Evolutionary conservation across 371 early-diverging fungal genomes (phyloP), one percentile per base, ranked within the genome.

Genomic region (Haplosporangium sp.): DNA sequence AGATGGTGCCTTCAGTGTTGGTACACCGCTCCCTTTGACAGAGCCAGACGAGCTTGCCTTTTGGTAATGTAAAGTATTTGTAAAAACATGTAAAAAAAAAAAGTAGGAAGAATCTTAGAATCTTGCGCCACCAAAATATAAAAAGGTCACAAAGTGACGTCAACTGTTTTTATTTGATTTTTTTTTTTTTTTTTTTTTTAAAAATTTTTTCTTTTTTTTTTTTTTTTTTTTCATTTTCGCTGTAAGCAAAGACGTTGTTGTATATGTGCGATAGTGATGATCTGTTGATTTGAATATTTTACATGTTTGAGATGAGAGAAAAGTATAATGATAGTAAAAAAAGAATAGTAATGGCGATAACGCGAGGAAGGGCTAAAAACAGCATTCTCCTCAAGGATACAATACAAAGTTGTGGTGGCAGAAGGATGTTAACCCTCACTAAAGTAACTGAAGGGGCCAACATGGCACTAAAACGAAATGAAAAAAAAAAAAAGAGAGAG

Each of bases 231-330:
- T n/a, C 60, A 40, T 57, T 57, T 57, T 57, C 38, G 37, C 58
- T 9, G 35, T 57, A 52, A 52, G 52, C 52, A 52, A 52, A 20
- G 52, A 44, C 44, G 44, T 9, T 44, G 44, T 44, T 44, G 44
- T 44, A 44, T 20, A 20, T n/a, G 20, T 15, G 52, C 52, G 7
- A 52, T 52, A n/a, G 20, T 38, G 58, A 57, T 57, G 13, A 27
- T 20, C 8, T 37, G 38, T 64, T 38, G 42, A 20, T 37, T 59
- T 59, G 50, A 52, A 64, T 64, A 64, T 64, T 53, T 53, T 64
- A 64, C 64, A 64, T 15, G 63, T 50, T 42, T 10, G 47, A 53
- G 10, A 55, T 57, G 48, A 45, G 34, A 50, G 52, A 48, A 13
- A 63, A 63, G 19, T 52, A 67, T 11, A 35, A 48, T 17, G 34